Conservation (phyloP, 495 filamentous ascomycete species). For the Stereocaulon alpinum region DNA sequence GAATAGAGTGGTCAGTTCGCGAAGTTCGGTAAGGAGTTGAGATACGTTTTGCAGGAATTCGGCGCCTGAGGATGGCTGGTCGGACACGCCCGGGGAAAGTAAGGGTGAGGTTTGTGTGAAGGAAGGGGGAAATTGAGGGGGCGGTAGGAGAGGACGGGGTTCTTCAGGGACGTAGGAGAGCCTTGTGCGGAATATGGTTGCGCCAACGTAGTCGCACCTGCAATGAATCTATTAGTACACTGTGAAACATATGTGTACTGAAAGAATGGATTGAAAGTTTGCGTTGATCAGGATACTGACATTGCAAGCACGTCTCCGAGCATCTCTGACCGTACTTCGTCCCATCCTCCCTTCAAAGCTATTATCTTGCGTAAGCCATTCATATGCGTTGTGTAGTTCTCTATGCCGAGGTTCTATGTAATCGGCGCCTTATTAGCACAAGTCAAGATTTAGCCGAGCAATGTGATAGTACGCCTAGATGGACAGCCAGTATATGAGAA, state of each 20-base stretch:
- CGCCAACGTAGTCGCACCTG: constrained; percentile 2
- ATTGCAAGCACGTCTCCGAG: not conserved
- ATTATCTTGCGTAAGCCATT: not conserved
- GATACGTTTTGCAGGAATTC: not conserved
- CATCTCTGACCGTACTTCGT: not conserved
- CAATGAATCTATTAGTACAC: not conserved
- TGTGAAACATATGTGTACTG: not conserved
- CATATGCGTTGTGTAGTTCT: not conserved
- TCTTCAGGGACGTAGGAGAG: not conserved
- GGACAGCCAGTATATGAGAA: too few species aligned
- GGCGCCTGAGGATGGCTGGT: not conserved
- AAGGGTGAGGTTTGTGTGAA: not conserved
- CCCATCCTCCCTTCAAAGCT: not conserved
- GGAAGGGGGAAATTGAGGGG: not conserved
- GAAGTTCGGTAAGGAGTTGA: not conserved
- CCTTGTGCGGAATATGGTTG: not conserved
- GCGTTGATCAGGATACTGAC: not conserved
- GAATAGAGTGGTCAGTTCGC: not conserved
- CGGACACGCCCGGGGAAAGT: not conserved
- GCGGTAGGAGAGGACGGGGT: not conserved
- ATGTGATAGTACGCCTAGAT: too few species aligned
- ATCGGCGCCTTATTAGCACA: not conserved
- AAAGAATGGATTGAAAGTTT: not conserved
- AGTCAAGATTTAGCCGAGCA: not conserved
- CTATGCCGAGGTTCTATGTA: not conserved